phyloP scores from a whole-genome alignment of 768 basidiomycete species.

The Tubosaeta sp. region DNA sequence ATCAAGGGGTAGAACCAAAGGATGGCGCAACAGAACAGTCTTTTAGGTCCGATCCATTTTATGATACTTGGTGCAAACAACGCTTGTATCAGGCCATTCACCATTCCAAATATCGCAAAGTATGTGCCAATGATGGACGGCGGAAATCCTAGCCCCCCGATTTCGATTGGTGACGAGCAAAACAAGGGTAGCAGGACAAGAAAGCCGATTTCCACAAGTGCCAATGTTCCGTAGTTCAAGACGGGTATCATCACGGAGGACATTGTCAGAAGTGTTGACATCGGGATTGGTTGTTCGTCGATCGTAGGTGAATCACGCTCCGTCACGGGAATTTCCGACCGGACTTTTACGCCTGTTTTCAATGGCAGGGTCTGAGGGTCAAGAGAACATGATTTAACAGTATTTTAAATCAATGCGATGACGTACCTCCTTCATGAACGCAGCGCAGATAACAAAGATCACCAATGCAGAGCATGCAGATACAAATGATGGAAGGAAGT shows the following conservation, averaged over 20 bases:
- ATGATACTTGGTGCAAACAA: slow-evolving; percentile 38
- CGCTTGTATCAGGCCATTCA: slow-evolving; percentile 38
- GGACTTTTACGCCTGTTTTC: not conserved
- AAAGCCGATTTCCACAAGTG: slow-evolving; percentile 39
- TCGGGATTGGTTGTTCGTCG: slow-evolving; percentile 14
- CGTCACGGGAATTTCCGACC: not conserved
- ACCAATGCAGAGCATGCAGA: slow-evolving; percentile 14
- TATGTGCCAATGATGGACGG: slow-evolving; percentile 39
- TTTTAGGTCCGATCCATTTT: slow-evolving; percentile 36
- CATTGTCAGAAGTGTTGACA: slow-evolving; percentile 30
- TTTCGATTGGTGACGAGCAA: slow-evolving; percentile 37
- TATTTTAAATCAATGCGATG: not conserved
- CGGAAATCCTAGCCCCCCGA: slow-evolving; percentile 41
- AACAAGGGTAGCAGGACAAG: slow-evolving; percentile 42
- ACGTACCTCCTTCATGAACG: slow-evolving; percentile 31
- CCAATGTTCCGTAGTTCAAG: slow-evolving; percentile 38
- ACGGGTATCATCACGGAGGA: slow-evolving; percentile 38
- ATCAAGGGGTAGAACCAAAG: slow-evolving; percentile 34
- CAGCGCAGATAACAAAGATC: slow-evolving; percentile 14
- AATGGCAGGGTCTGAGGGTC: slow-evolving; percentile 21
- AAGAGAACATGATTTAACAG: not conserved
- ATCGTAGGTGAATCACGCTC: not conserved
- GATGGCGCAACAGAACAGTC: slow-evolving; percentile 35
- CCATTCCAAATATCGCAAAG: slow-evolving; percentile 34
- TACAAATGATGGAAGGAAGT: slow-evolving; percentile 33